Percentiles rank a stretch among this genome's conserved stretches.
These are phyloP conservation scores for Fragilariopsis cylindrus DNA, from an alignment of 108 stramenopile genomes.

Conservation along the genomic window DNA sequence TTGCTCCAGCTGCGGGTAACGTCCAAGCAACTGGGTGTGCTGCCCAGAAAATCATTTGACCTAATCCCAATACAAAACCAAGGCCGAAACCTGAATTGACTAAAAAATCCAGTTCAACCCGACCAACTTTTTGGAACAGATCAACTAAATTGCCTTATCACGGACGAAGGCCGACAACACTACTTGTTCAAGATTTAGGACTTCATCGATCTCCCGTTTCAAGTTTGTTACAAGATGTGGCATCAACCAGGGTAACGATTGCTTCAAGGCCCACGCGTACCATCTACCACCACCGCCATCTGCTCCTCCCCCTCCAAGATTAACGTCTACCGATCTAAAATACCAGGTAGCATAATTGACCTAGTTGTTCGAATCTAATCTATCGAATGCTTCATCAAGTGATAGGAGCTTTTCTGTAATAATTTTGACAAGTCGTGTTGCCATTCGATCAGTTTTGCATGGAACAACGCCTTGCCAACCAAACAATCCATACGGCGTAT, in stretches of 20 bases:
- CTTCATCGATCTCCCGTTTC: slow-evolving; percentile 63
- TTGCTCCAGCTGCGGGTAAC: slow-evolving; percentile 82
- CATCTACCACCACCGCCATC: slow-evolving; percentile 6
- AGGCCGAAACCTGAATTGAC: slow-evolving; percentile 85
- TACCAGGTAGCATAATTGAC: slow-evolving; percentile 46
- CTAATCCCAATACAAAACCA: slow-evolving; percentile 84
- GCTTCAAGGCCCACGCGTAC: slow-evolving; percentile 38
- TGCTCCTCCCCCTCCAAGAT: slow-evolving; percentile 34
- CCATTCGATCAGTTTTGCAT: slow-evolving; percentile 80
- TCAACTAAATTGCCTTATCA: slow-evolving; percentile 79
- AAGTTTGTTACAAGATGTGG: slow-evolving; percentile 43
- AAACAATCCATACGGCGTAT: slow-evolving; percentile 67
- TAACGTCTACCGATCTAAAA: slow-evolving; percentile 48
- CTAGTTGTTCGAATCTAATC: slow-evolving; percentile 56
- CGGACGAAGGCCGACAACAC: slow-evolving; percentile 73
- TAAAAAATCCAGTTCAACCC: slow-evolving; percentile 86
- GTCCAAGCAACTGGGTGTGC: slow-evolving; percentile 79
- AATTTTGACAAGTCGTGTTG: slow-evolving; percentile 60
- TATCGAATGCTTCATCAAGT: slow-evolving; percentile 66
- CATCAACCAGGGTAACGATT: slow-evolving; percentile 58
- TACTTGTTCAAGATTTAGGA: slow-evolving; percentile 62
- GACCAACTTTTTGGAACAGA: slow-evolving; percentile 85
- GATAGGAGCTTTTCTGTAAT: slow-evolving; percentile 61
- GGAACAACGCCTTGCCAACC: slow-evolving; percentile 89
- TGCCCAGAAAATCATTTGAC: slow-evolving; percentile 79